A percentile compares a stretch with the other conserved stretches of the same genome.
phyloP scores from a whole-genome alignment of 140 eudicot genomes.

The Oenanthe javanica region DNA sequence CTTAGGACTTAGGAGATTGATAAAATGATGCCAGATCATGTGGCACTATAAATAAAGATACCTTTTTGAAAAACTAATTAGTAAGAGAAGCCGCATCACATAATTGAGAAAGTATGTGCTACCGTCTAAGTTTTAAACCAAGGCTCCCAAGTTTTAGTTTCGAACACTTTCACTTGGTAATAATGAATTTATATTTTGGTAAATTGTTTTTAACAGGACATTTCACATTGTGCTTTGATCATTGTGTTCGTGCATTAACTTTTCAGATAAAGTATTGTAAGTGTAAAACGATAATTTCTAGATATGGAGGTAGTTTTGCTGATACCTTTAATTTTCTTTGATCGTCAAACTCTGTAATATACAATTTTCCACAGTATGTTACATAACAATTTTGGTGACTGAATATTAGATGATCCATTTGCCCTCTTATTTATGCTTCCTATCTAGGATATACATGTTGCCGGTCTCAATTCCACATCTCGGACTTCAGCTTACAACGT shows the following conservation, averaged over 20 bases:
- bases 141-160: background rate
- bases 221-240: background rate
- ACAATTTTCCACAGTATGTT: background rate
- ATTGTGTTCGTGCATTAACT: background rate
- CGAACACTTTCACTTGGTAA: background rate
- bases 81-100: background rate
- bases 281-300: background rate
- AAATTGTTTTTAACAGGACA: background rate
- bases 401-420: background rate
- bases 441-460: conserved; percentile 24
- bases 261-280: background rate
- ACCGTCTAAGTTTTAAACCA: background rate
- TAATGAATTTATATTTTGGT: background rate
- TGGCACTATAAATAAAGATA: background rate
- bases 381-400: background rate
- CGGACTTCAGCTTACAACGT: conserved; percentile 7
- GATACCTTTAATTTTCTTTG: background rate
- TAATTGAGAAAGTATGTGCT: background rate
- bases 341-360: background rate
- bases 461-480: background rate
- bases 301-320: conserved; percentile 1
- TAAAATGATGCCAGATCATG: background rate
- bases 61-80: background rate
- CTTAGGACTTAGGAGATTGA: background rate
- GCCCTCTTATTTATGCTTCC: background rate